Base-by-base conservation (phyloP, 2,329 filamentous ascomycete species). In the Sphaerulina vaccinii region DNA sequence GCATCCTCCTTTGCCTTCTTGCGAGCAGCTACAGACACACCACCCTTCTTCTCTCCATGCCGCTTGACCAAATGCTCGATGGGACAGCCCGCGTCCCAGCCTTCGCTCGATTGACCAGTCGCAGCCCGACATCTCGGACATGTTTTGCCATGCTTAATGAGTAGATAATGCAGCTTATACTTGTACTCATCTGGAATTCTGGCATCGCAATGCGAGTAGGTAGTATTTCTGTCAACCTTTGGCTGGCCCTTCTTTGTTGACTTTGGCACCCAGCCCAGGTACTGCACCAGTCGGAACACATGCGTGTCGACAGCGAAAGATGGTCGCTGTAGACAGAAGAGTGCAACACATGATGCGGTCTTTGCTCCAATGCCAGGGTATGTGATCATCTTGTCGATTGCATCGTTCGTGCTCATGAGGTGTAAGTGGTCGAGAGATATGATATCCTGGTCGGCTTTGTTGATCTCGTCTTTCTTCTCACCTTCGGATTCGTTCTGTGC, bases 271-370 rank as follows among this genome's bases (percentile, higher is more conserved):
- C 83, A 85, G 19, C 77, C 77, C 0, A 86, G 73, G 75, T 83
- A 83, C 46, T 79, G 78, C 58, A 75, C 79, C 11, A 85, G 75
- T 1, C 83, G 78, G 62, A 84, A 85, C 53, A 85, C 82, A 65
- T 86, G 83, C 1, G 83, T 86, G 58, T 86, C 83, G 7, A 85
- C 83, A 0, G 83, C 83, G 57, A 86, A 85, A 49, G 75, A 79
- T 2, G 83, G 82, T 0, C 82, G 75, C 59, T 82, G 80, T 5
- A 86, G 73, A 61, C 82, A 85, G 70, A 86, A 85, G 1, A 85
- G 73, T 5, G 82, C 68, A 3, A 86, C 83, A 57, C 83, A 86
- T 2, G 80, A 81, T 2, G 83, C 83, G 0, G 82, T 85, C 62
- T 86, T 86, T n/a, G 79, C 77, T 0, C 83, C 83, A 38, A 86